Base-by-base conservation (phyloP, 2,329 filamentous ascomycete species). In the Arachnomyces sp. region DNA sequence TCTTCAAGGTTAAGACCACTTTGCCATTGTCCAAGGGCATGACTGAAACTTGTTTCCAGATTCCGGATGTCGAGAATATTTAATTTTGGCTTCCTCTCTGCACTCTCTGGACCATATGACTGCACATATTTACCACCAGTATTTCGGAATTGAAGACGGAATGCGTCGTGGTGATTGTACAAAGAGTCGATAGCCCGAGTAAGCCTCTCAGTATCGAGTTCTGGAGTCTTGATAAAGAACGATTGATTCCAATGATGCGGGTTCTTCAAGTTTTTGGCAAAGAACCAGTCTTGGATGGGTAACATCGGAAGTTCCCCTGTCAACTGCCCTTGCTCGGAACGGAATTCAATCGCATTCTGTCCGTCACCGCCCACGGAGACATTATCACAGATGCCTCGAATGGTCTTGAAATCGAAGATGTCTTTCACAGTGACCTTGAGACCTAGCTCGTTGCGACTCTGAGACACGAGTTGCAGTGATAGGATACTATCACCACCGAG, bases 401-500 rank as follows among this genome's bases (percentile, higher is more conserved):
- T 14, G 18, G 33, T 35, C 4, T 25, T 25, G 20, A 25, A 25
- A 9, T 25, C 20, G 18, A 48, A 36, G 18, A 47, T 36, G 34
- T 48, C 45, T 25, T 40, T 47, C 17, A 49, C 47, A 31, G 40
- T 32, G n/a, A 51, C 35, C 15, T 34, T 31, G n/a, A 45, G 45
- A 7, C 41, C 43, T 4, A 32, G 28, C 20, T 25, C 20, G 16
- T 34, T 38, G n/a, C 41, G 40, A 34, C 31, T 28, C 16, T 35
- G 32, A 18, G 39, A 49, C 25, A 37, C 38, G 2, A 46, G 15
- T 11, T 18, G 25, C 11, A 45, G 39, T 14, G 39, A 39, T 8
- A 90, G 72, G 51, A 93, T 79, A 63, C 78, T 84, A 65, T 92
- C 83, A 11, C 86, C 86, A 44, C 86, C 86, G 34, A 82, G 67